These are phyloP conservation scores for Thelonectria blattea DNA, from an alignment of 2,329 filamentous ascomycete species.

Conservation along the genomic window DNA sequence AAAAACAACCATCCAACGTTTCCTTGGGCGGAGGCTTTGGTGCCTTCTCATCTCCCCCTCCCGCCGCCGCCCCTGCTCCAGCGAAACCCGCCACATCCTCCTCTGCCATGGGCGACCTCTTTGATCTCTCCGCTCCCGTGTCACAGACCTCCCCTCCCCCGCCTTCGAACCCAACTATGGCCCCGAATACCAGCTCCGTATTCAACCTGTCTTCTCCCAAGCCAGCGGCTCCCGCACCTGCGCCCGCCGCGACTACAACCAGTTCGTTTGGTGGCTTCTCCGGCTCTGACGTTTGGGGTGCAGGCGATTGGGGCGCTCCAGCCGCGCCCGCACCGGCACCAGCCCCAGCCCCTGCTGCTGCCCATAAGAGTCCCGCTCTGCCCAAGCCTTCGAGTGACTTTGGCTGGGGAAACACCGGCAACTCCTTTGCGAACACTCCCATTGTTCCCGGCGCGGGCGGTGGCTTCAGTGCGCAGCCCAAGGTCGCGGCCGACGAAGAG, in stretches of 20 bases:
- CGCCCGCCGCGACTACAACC: conserved; percentile 41
- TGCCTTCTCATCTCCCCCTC: conserved; percentile 58
- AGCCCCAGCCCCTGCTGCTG: conserved; percentile 48
- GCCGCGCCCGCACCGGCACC: conserved; percentile 57
- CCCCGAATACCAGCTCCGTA: conserved; percentile 63
- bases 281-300: conserved; percentile 80
- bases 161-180: conserved; percentile 45
- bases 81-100: conserved; percentile 54
- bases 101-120: conserved; percentile 77
- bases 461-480: conserved; percentile 67
- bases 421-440: conserved; percentile 62
- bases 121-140: conserved; percentile 71
- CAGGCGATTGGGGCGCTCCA: conserved; percentile 79
- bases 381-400: conserved; percentile 62
- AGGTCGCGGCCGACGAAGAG: conserved; percentile 88
- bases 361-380: conserved; percentile 67
- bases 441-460: conserved; percentile 68
- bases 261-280: conserved; percentile 50
- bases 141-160: conserved; percentile 52
- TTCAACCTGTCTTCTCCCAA: conserved; percentile 77
- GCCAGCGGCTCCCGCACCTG: conserved; percentile 52
- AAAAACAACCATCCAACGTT: conserved; percentile 60
- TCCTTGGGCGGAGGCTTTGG: conserved; percentile 73
- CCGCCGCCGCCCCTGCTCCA: conserved; percentile 42
- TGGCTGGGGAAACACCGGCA: conserved; percentile 58